Base-by-base conservation (phyloP, 805 yeast species). In the Pichia manshurica region DNA sequence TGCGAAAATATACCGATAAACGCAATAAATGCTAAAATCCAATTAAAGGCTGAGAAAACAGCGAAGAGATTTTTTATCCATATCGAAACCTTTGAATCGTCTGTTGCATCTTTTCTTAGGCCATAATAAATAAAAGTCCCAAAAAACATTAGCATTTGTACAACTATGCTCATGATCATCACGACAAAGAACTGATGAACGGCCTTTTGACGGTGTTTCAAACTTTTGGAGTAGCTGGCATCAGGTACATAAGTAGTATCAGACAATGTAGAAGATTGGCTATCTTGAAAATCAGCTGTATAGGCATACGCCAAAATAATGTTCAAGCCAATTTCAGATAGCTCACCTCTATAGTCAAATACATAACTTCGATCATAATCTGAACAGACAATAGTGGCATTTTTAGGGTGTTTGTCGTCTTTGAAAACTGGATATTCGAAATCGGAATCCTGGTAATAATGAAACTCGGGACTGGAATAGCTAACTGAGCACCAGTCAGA, bases 261-360 rank as follows among this genome's bases (percentile, higher is more conserved):
- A 7, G 46, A 16, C 3, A 41, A 22, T 8, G 39, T 25, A 17
- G 45, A 28, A 21, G 45, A 28, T 28, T 21, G 32, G 13, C 21
- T 36, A 5, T 6, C 21, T 5, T 21, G 31, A 16, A 44, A 48
- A n/a, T 50, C 36, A 1, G 50, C 50, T 16, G 35, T 38, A 34
- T 68, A 73, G 0, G 81, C 81, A 55, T 78, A 79, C 3, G 75
- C 75, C 45, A 74, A 58, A 6, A 75, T 72, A 33, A 68, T 68
- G 22, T 63, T 62, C 25, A 78, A 61, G 3, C 78, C 77, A 20
- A 71, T 64, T 0, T 59, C 50, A 2, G 63, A 59, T 34, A 78
- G 55, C 47, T 73, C 68, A 5, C 59, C 56, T 35, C 75, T 60
- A 54, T 77, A 78, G 59, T 77, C 77, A 56, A 77, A 70, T 2